These are phyloP conservation scores for Juncus effusus DNA, from an alignment of 176 grass and related monocot species.

Conservation along the genomic window DNA sequence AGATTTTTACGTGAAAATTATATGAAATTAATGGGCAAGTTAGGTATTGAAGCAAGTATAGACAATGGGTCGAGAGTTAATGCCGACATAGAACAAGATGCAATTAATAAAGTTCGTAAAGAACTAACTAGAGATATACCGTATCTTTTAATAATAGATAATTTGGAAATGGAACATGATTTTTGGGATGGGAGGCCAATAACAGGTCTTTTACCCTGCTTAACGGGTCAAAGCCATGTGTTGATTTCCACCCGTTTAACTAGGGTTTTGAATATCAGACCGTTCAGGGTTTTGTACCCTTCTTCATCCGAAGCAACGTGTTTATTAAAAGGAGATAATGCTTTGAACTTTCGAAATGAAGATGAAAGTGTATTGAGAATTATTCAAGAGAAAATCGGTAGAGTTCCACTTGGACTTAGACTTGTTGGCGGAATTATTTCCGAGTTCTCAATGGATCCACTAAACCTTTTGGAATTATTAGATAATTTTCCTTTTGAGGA, in stretches of 20 bases:
- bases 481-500: conserved; percentile 20
- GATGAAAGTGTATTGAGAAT: conserved; percentile 23
- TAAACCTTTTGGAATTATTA: conserved; percentile 29
- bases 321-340: conserved; percentile 40
- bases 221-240: conserved; percentile 28
- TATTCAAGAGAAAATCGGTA: conserved; percentile 33
- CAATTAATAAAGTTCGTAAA: conserved; percentile 47
- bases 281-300: conserved; percentile 26
- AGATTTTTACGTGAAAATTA: conserved; percentile 51
- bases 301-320: conserved; percentile 29
- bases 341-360: background rate
- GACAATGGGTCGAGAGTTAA: background rate
- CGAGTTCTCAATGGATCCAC: conserved; percentile 22
- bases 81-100: conserved; percentile 35
- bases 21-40: conserved; percentile 38
- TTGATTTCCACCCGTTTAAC: conserved; percentile 43
- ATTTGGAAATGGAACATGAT: conserved; percentile 53
- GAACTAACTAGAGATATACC: conserved; percentile 54
- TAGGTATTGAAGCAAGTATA: conserved; percentile 38
- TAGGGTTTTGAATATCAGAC: conserved; percentile 21
- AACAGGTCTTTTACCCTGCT: conserved; percentile 43
- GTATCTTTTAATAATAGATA: conserved; percentile 56
- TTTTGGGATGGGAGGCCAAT: conserved; percentile 53
- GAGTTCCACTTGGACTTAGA: conserved; percentile 38
- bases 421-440: conserved; percentile 34